phyloP scores from a whole-genome alignment of 345 rosid species.

The Raphanus raphanistrum region DNA sequence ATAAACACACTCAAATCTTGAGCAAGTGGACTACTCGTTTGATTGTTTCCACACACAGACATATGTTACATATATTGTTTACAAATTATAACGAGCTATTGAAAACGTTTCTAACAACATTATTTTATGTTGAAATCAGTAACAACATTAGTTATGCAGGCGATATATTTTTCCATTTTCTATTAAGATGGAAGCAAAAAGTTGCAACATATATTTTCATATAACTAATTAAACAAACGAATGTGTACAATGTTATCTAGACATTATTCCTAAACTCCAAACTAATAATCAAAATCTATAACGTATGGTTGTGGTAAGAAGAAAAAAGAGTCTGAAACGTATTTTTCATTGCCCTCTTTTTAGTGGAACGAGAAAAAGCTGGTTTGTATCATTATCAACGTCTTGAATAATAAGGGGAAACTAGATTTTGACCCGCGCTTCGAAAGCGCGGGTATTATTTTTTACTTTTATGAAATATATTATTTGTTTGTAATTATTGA shows the following conservation, averaged over 20 bases:
- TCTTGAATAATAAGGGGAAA: conserved; percentile 27
- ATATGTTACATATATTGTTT: background rate
- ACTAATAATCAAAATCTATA: conserved; percentile 20
- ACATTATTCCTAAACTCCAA: conserved; percentile 22
- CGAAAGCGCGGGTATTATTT: too few relatives aligned
- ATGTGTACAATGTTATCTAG: conserved; percentile 25
- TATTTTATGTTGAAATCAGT: background rate
- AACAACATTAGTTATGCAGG: background rate
- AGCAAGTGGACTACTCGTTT: conserved; percentile 2
- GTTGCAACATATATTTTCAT: background rate
- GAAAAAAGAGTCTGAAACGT: conserved; percentile 25
- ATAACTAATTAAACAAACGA: background rate
- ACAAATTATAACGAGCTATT: background rate
- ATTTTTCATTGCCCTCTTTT: conserved; percentile 28
- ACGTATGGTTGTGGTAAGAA: conserved; percentile 39
- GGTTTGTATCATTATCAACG: conserved; percentile 52
- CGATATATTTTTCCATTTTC: background rate
- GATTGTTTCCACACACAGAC: background rate
- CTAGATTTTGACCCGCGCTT: too few relatives aligned
- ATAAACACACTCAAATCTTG: background rate
- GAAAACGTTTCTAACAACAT: background rate
- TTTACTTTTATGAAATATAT: too few relatives aligned
- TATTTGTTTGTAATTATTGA: too few relatives aligned
- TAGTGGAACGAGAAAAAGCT: conserved; percentile 49
- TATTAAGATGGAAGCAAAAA: background rate